Conservation (phyloP, 805 yeast genomes). For the Zygoascus bituminiphila region DNA sequence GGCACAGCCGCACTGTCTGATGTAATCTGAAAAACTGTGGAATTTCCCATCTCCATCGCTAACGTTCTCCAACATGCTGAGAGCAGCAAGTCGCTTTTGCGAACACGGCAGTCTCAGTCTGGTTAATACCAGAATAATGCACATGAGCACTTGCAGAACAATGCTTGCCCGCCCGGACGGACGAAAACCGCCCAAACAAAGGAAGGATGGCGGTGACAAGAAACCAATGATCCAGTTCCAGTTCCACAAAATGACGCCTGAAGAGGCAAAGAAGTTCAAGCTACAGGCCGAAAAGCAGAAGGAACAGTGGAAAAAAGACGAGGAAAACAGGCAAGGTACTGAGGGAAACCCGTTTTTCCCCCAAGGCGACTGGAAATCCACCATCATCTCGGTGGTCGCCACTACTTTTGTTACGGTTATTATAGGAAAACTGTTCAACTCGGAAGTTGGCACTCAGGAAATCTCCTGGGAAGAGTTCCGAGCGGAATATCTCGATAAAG, state of each 20-base stretch:
- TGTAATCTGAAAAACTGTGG: too few relatives aligned
- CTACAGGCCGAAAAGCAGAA: neutral
- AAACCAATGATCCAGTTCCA: conserved; percentile 7
- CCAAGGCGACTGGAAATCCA: conserved; percentile 4
- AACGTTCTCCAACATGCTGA: neutral
- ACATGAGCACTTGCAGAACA: neutral
- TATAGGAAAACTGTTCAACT: conserved; percentile 1
- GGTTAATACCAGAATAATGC: too few relatives aligned
- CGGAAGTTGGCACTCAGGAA: conserved; percentile 30
- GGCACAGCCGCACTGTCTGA: too few relatives aligned
- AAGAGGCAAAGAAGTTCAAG: neutral
- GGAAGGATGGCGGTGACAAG: neutral
- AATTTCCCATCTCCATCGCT: too few relatives aligned
- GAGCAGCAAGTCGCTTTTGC: neutral
- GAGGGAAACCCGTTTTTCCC: conserved; percentile 3
- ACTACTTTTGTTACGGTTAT: conserved; percentile 6
- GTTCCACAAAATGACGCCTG: neutral
- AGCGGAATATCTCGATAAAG: conserved; percentile 62
- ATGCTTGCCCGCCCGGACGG: neutral
- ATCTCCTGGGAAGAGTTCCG: conserved; percentile 91
- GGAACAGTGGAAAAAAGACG: conserved; percentile 1
- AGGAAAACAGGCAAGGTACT: neutral
- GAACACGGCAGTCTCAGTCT: too few relatives aligned
- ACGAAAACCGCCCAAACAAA: neutral
- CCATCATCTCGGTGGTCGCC: conserved; percentile 5